A percentile compares a stretch with the other conserved stretches of the same genome.
phyloP scores from a whole-genome alignment of 257 asterid species.

The Salvia splendens region DNA sequence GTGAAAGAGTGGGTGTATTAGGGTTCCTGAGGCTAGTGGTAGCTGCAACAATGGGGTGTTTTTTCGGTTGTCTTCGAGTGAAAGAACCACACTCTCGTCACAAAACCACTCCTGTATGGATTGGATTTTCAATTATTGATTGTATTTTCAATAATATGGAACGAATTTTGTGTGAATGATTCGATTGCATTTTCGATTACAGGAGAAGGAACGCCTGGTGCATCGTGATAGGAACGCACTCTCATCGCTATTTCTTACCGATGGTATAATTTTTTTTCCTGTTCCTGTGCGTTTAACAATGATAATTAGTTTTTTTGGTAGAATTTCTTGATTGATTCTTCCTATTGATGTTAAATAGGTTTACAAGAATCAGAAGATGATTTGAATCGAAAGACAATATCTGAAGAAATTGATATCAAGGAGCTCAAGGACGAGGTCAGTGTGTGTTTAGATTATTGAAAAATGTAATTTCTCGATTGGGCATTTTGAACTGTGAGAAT shows the following conservation, averaged over 20 bases:
- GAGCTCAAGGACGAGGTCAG: conserved; percentile 49
- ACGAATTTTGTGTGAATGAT: conserved; percentile 8
- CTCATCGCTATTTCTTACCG: conserved; percentile 50
- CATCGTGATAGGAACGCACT: conserved; percentile 42
- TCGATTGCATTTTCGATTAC: conserved; percentile 11
- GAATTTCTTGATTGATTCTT: conserved; percentile 17
- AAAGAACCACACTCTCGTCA: conserved; percentile 40
- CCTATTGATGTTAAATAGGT: not conserved
- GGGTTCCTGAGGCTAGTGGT: conserved; percentile 37
- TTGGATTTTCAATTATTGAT: not conserved
- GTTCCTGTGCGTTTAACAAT: not conserved
- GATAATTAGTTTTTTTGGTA: not conserved
- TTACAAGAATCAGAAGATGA: conserved; percentile 28
- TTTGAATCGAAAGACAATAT: conserved; percentile 23
- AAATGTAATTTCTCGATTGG: not conserved
- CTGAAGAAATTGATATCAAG: conserved; percentile 36
- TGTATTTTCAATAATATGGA: not conserved
- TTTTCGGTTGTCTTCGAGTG: conserved; percentile 58
- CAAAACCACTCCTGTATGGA: conserved; percentile 29
- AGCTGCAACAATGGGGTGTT: conserved; percentile 60
- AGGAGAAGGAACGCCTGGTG: conserved; percentile 46
- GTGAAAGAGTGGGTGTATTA: conserved; percentile 29
- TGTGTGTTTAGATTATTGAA: conserved; percentile 16
- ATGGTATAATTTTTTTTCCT: conserved; percentile 43
- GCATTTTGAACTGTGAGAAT: not conserved